Evolutionary conservation across 139 green algal genomes (phyloP).

Genomic region (Volvox africanus): DNA sequence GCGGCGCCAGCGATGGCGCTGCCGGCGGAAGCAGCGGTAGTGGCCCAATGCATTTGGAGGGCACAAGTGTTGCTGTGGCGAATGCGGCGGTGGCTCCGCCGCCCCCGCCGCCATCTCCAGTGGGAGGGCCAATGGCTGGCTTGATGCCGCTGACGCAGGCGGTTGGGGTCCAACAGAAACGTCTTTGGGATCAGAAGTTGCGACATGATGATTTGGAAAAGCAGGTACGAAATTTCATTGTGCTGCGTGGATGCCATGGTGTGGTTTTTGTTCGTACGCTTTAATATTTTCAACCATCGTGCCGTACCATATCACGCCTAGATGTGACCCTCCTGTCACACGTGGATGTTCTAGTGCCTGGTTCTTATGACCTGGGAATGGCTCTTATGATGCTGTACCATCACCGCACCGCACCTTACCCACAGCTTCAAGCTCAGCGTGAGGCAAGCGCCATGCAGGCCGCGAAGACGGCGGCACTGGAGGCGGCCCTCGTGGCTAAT

Average conservation of each 20-base stretch:
- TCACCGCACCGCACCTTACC: not conserved
- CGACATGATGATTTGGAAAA: conserved; percentile 42
- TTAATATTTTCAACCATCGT: too few relatives aligned
- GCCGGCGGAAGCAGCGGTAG: not conserved
- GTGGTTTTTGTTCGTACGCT: too few relatives aligned
- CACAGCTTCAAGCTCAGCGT: conserved; percentile 12
- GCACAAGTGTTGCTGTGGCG: not conserved
- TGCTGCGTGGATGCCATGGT: too few relatives aligned
- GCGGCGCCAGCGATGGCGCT: not conserved
- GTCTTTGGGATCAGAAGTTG: conserved; percentile 43
- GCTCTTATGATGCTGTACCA: too few relatives aligned
- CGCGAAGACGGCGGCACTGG: conserved; percentile 47
- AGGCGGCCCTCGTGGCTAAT: conserved; percentile 31
- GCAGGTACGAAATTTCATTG: not conserved
- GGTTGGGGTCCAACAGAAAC: conserved; percentile 24
- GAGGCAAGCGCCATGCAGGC: not conserved
- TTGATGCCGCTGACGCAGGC: not conserved
- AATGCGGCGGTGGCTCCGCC: not conserved
- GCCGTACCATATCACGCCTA: too few relatives aligned
- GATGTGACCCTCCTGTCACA: too few relatives aligned
- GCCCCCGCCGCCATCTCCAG: not conserved
- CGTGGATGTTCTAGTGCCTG: too few relatives aligned
- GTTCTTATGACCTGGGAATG: too few relatives aligned
- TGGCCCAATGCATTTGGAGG: not conserved
- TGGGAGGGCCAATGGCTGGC: not conserved